Conservation (phyloP, 2,329 filamentous ascomycete genomes). For the Botryotinia narcissicola region DNA sequence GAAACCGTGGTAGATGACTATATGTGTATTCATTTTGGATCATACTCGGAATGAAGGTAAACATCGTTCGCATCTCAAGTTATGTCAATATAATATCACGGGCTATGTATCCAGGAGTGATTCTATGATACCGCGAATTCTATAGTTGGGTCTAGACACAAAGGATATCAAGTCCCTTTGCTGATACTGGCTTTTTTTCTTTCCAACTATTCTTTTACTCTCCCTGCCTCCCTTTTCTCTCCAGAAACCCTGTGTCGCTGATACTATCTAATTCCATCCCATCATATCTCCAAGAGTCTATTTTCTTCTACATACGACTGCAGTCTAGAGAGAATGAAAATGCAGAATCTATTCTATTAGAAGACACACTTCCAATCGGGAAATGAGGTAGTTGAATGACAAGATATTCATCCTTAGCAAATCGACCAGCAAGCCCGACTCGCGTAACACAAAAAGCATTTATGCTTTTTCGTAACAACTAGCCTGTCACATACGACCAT, state of each 20-base stretch:
- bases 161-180: not conserved
- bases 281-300: not conserved
- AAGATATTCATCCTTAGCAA: not conserved
- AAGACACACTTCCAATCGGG: not conserved
- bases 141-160: not conserved
- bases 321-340: not conserved
- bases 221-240: not conserved
- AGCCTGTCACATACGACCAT: not conserved
- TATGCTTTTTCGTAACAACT: not conserved
- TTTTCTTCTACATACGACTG: not conserved
- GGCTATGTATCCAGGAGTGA: not conserved
- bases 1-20: not conserved
- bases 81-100: not conserved
- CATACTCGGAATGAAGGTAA: accelerated
- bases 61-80: not conserved
- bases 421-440: not conserved
- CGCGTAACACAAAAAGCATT: not conserved
- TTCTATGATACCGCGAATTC: not conserved
- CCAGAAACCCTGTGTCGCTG: not conserved
- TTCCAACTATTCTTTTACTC: not conserved
- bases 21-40: not conserved
- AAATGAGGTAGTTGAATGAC: not conserved
- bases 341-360: not conserved
- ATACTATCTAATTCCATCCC: not conserved
- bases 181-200: not conserved